These are phyloP conservation scores for Mortierella sp. DNA, from an alignment of 371 early-diverging fungal genomes.

Conservation along the genomic window DNA sequence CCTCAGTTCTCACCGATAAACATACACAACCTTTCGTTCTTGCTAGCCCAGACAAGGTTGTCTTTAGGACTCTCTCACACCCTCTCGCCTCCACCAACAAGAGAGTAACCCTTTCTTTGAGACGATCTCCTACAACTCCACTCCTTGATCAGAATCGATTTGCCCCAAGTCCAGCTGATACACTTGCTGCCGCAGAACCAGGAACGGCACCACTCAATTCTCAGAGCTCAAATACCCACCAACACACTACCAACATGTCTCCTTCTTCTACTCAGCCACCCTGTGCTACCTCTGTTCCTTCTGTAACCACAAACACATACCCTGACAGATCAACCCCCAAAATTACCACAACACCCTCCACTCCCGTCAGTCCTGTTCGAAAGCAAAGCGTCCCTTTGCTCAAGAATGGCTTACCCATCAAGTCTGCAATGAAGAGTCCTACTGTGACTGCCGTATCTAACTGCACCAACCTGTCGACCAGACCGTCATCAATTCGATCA, in stretches of 20 bases:
- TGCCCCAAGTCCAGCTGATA: no score
- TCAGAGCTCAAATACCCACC: constrained; percentile 40
- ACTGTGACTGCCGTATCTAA: neutral
- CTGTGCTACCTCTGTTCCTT: neutral
- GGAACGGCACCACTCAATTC: constrained; percentile 24
- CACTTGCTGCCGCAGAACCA: constrained; percentile 24
- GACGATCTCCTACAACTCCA: constrained; percentile 27
- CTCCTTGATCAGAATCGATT: constrained; percentile 5
- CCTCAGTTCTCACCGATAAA: constrained; percentile 26
- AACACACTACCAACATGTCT: neutral
- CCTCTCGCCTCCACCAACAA: constrained; percentile 53
- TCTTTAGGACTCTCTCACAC: constrained; percentile 51
- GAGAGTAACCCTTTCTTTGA: constrained; percentile 45
- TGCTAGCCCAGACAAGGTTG: constrained; percentile 50
- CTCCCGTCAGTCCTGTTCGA: constrained; percentile 10
- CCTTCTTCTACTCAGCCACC: neutral
- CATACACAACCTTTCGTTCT: constrained; percentile 42
- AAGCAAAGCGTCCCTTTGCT: constrained; percentile 21
- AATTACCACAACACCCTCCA: constrained; percentile 3
- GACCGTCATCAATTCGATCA: constrained; percentile 20
- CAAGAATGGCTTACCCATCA: constrained; percentile 47
- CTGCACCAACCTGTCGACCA: constrained; percentile 4
- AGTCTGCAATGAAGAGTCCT: constrained; percentile 38
- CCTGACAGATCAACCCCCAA: neutral
- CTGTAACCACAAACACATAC: constrained; percentile 1